A percentile compares a stretch with the other conserved stretches of the same genome.
Evolutionary conservation across 1,284 basidiomycete species (phyloP).

Genomic region (Ustilago xerochloae): DNA sequence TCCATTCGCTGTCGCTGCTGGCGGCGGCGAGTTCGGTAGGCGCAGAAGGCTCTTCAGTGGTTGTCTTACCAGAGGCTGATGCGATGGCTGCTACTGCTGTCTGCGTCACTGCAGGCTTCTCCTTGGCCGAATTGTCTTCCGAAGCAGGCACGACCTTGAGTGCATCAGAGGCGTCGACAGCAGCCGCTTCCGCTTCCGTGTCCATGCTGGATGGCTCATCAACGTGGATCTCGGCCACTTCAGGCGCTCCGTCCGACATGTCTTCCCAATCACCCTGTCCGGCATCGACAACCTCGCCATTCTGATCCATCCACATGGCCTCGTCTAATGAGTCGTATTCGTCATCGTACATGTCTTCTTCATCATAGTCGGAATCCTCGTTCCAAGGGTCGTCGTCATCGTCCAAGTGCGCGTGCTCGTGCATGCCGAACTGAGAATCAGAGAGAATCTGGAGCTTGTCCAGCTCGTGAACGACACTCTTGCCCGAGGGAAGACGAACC

Average conservation of each 20-base stretch:
- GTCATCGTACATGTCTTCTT: conserved; percentile 36
- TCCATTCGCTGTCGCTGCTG: conserved; percentile 28
- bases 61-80: background rate
- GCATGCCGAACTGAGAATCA: conserved; percentile 45
- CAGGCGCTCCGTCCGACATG: conserved; percentile 36
- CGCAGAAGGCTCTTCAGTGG: conserved; percentile 6
- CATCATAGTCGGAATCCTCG: conserved; percentile 14
- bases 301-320: conserved; percentile 52
- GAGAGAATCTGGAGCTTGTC: conserved; percentile 50
- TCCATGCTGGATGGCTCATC: conserved; percentile 6
- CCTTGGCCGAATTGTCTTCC: too few relatives aligned
- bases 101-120: background rate
- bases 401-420: conserved; percentile 32
- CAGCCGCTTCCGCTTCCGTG: conserved; percentile 2
- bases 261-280: conserved; percentile 58
- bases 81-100: conserved; percentile 23
- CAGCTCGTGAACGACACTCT: conserved; percentile 52
- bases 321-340: conserved; percentile 22
- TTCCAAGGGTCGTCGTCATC: conserved; percentile 32
- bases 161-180: conserved; percentile 3
- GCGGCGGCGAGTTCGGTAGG: conserved; percentile 25
- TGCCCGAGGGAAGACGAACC: conserved; percentile 66
- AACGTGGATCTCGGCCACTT: conserved; percentile 39
- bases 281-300: conserved; percentile 53
- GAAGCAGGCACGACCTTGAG: background rate